Percentiles rank a stretch among this genome's conserved stretches.
phyloP scores from a whole-genome alignment of 306 rosid species.

The Pyrus communis region DNA sequence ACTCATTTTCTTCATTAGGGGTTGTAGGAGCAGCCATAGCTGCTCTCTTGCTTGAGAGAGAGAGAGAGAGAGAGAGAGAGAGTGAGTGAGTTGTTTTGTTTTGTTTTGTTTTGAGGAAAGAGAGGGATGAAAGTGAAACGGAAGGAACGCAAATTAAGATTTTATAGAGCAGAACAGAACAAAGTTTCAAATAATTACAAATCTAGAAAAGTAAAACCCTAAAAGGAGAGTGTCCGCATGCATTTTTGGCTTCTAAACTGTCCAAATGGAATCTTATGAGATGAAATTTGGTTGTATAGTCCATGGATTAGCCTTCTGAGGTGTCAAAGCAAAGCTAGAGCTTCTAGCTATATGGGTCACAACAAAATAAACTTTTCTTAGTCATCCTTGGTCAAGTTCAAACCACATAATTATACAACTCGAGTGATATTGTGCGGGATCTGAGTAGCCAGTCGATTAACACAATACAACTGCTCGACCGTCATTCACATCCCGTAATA shows the following conservation, averaged over 20 bases:
- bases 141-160: not conserved
- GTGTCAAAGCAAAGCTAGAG: constrained; percentile 24
- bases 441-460: not conserved
- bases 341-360: not conserved
- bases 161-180: constrained; percentile 24
- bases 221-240: constrained; percentile 26
- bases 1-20: constrained; percentile 35
- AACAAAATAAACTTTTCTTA: not conserved
- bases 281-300: constrained; percentile 26
- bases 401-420: not conserved
- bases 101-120: not conserved
- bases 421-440: not conserved
- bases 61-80: not conserved
- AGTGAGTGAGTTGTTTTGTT: not conserved
- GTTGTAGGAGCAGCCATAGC: constrained; percentile 45
- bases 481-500: not conserved
- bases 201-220: constrained; percentile 10
- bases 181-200: constrained; percentile 2
- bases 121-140: constrained; percentile 21
- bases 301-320: constrained; percentile 23
- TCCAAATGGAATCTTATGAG: constrained; percentile 26
- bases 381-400: constrained; percentile 10
- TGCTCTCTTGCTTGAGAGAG: not conserved
- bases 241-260: constrained; percentile 12
- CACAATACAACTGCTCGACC: not conserved